Evolutionary conservation across 1,139 yeast species (phyloP).

Genomic region (Spencermartinsiella ligniputridi): DNA sequence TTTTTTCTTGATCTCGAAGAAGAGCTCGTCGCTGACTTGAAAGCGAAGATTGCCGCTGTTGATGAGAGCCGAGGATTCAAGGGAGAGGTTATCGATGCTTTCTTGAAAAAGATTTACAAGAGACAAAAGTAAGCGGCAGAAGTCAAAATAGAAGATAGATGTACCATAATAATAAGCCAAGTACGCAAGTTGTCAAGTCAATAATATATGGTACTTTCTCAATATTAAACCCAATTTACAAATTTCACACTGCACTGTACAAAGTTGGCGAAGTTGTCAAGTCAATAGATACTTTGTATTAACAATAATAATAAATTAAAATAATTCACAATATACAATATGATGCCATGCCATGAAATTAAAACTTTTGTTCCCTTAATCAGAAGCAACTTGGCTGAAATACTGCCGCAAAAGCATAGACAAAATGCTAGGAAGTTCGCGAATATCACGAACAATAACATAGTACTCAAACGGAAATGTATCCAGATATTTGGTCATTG

Average conservation of each 20-base stretch:
- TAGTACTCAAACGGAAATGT: constrained; percentile 96
- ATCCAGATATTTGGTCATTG: constrained; percentile 82
- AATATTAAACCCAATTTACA: too few species aligned
- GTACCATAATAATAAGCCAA: too few species aligned
- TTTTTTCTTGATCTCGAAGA: constrained; percentile 83
- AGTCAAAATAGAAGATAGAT: too few species aligned
- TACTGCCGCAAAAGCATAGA: constrained; percentile 87
- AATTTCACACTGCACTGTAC: too few species aligned
- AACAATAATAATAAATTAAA: not conserved
- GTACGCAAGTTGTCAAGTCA: too few species aligned
- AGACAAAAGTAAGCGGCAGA: constrained; percentile 62
- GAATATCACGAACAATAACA: constrained; percentile 85
- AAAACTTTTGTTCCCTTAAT: constrained; percentile 6
- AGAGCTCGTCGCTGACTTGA: constrained; percentile 59
- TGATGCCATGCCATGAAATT: too few species aligned
- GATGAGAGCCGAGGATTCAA: constrained; percentile 94
- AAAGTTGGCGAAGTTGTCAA: too few species aligned
- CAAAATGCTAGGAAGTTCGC: constrained; percentile 88
- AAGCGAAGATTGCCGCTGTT: constrained; percentile 55
- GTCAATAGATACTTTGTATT: too few species aligned
- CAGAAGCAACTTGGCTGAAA: constrained; percentile 62
- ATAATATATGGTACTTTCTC: too few species aligned
- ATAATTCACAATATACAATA: constrained; percentile 2
- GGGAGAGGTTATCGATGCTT: constrained; percentile 73
- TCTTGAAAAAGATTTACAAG: constrained; percentile 89